Evolutionary conservation across 2,329 filamentous ascomycete species (phyloP).

Genomic region (Aspergillus glaucus): DNA sequence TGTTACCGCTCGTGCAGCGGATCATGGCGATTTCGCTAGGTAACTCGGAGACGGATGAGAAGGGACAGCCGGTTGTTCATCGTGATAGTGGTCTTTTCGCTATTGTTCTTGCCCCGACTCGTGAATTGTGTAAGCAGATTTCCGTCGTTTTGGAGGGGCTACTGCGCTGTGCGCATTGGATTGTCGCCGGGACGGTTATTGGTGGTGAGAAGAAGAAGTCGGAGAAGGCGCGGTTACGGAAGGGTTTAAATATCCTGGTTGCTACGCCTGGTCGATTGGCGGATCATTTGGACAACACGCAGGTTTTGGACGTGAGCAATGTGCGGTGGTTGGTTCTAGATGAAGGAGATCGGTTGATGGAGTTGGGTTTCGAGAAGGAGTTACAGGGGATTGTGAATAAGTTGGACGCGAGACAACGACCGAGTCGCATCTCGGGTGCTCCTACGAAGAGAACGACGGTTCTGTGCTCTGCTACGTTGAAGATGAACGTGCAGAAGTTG

Average conservation of each 20-base stretch:
- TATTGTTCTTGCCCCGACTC: constrained; percentile 85
- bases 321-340: constrained; percentile 93
- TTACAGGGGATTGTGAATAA: constrained; percentile 78
- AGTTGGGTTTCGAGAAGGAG: constrained; percentile 93
- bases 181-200: constrained; percentile 81
- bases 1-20: constrained; percentile 84
- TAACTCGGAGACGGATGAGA: constrained; percentile 26
- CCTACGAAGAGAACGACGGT: constrained; percentile 75
- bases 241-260: constrained; percentile 91
- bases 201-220: constrained; percentile 68
- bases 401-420: constrained; percentile 61
- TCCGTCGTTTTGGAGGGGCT: constrained; percentile 77
- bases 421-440: constrained; percentile 56
- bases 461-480: constrained; percentile 94
- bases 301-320: constrained; percentile 78
- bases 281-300: constrained; percentile 88
- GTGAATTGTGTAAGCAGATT: constrained; percentile 93
- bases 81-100: constrained; percentile 87
- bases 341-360: constrained; percentile 97
- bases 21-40: constrained; percentile 64
- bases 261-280: constrained; percentile 86
- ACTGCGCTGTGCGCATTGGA: constrained; percentile 83
- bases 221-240: constrained; percentile 87
- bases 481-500: constrained; percentile 90
- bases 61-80: constrained; percentile 53